Percentiles rank a stretch among this genome's conserved stretches.
Evolutionary conservation across 108 stramenopile species (phyloP).

Genomic region (Cyclotella distinguenda): DNA sequence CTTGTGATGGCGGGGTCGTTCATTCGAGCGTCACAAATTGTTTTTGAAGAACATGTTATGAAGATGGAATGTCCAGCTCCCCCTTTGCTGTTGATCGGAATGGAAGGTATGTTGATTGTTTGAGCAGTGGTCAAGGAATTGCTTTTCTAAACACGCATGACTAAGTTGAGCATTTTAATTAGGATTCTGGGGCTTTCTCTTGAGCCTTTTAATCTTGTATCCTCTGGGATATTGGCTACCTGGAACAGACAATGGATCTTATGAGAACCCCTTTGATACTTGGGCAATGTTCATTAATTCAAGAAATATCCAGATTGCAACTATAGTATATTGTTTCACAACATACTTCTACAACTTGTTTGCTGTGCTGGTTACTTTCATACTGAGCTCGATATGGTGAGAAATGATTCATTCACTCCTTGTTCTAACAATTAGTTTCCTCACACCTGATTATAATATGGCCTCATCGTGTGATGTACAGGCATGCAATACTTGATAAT

Average conservation of each 20-base stretch:
- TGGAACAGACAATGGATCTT: constrained; percentile 88
- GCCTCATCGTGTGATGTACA: too few relatives aligned
- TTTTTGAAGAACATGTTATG: constrained; percentile 93
- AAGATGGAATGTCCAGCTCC: constrained; percentile 81
- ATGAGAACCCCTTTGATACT: constrained; percentile 86
- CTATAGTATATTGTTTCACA: constrained; percentile 80
- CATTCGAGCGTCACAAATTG: constrained; percentile 87
- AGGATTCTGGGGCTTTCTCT: constrained; percentile 87
- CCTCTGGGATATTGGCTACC: constrained; percentile 81
- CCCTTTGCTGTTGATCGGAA: constrained; percentile 86
- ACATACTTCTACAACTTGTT: constrained; percentile 95
- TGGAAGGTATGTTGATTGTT: constrained; percentile 51
- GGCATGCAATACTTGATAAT: constrained; percentile 97
- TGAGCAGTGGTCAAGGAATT: not conserved
- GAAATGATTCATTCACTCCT: not conserved
- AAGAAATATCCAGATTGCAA: constrained; percentile 58
- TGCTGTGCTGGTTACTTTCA: constrained; percentile 91
- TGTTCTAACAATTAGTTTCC: too few relatives aligned
- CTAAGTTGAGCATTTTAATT: not conserved
- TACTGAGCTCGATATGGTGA: constrained; percentile 84
- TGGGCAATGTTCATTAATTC: constrained; percentile 72
- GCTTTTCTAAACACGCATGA: not conserved
- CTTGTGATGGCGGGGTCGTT: constrained; percentile 86
- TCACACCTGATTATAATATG: too few relatives aligned
- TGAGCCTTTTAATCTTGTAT: constrained; percentile 77